phyloP scores from a whole-genome alignment of 2,329 filamentous ascomycete genomes.

The Ceratocystis harringtonii region DNA sequence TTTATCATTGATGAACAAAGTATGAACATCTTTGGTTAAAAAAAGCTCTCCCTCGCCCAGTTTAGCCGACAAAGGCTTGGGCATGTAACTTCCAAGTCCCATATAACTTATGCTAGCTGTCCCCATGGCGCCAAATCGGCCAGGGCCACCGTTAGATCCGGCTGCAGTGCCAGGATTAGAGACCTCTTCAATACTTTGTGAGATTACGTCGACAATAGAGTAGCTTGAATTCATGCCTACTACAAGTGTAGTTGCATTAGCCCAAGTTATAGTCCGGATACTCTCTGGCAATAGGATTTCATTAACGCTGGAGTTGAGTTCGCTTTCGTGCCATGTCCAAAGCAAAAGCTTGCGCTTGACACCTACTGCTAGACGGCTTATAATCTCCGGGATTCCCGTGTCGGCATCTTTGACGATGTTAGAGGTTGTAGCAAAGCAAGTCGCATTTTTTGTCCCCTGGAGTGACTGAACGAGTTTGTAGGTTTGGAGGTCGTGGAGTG shows the following conservation, averaged over 20 bases:
- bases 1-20: conserved; percentile 72
- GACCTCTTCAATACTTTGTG: conserved; percentile 60
- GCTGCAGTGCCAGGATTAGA: conserved; percentile 59
- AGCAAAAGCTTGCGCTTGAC: conserved; percentile 80
- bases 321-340: conserved; percentile 95
- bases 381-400: conserved; percentile 82
- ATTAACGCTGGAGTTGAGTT: conserved; percentile 55
- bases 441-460: conserved; percentile 71
- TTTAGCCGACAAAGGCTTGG: conserved; percentile 73
- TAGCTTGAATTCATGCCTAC: conserved; percentile 87
- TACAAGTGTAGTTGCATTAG: conserved; percentile 69
- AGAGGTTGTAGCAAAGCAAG: conserved; percentile 81
- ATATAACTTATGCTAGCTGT: conserved; percentile 92
- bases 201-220: conserved; percentile 71
- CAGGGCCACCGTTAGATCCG: conserved; percentile 46
- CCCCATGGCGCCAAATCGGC: conserved; percentile 68
- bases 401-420: conserved; percentile 84
- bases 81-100: conserved; percentile 80
- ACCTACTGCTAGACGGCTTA: conserved; percentile 78
- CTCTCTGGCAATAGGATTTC: conserved; percentile 72
- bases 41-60: conserved; percentile 72
- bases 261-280: conserved; percentile 84
- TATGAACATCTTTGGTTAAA: conserved; percentile 95
- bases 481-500: conserved; percentile 73
- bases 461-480: conserved; percentile 71